Evolutionary conservation across 768 basidiomycete genomes (phyloP).

Genomic region (Mycena albidolilacea): DNA sequence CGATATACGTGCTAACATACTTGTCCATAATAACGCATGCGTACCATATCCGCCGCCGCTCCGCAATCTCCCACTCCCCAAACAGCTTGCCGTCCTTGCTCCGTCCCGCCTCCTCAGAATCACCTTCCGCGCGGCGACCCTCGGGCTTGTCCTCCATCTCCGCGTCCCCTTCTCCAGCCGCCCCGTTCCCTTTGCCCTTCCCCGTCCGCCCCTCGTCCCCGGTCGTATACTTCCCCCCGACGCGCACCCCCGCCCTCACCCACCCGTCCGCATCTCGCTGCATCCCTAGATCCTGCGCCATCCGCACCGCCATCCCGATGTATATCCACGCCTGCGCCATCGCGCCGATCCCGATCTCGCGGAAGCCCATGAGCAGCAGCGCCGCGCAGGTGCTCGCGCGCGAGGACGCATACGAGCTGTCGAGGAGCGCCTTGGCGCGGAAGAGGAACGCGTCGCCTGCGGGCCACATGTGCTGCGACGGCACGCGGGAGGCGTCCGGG

Average conservation of each 20-base stretch:
- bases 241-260: conserved; percentile 70
- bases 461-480: conserved; percentile 74
- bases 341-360: conserved; percentile 90
- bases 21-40: conserved; percentile 85
- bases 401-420: conserved; percentile 78
- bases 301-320: conserved; percentile 90
- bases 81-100: conserved; percentile 59
- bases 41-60: conserved; percentile 84
- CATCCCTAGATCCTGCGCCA: conserved; percentile 92
- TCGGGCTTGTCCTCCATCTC: background rate
- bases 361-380: conserved; percentile 84
- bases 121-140: background rate
- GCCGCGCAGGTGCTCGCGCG: conserved; percentile 84
- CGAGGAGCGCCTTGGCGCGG: conserved; percentile 76
- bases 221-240: conserved; percentile 25
- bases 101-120: background rate
- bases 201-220: background rate
- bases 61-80: conserved; percentile 72
- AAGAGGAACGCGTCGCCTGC: conserved; percentile 83
- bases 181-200: conserved; percentile 5
- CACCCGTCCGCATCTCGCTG: conserved; percentile 87
- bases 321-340: conserved; percentile 93
- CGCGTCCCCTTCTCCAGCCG: conserved; percentile 25
- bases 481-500: conserved; percentile 52
- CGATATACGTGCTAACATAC: conserved; percentile 86